Evolutionary conservation across 495 filamentous ascomycete species (phyloP), one percentile per base, ranked within the genome.

Genomic region (Neurospora sp.): DNA sequence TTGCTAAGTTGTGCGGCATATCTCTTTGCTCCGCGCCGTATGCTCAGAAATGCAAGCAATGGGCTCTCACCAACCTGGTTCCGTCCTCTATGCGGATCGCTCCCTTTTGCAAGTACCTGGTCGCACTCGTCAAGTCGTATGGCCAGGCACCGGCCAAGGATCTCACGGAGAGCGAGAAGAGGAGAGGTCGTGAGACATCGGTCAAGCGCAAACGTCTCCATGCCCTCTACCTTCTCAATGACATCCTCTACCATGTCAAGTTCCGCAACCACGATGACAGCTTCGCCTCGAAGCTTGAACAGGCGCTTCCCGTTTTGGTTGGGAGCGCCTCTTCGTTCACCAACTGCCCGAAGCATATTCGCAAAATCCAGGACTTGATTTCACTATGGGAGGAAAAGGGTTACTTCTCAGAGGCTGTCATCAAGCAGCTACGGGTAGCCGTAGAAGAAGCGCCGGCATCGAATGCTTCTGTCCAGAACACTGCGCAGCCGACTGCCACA

Each of bases 201-300:
- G 83, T 83, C 20, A 92, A 89, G 82, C 88, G 92, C 70, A 92
- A 89, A 77, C 86, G 90, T 10, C 86, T 97, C 39, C 91, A 94
- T 81, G 80, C 96, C 11, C 89, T 97, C 16, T 97, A 97, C 81
- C 83, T 97, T 48, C 75, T 96, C 70, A 93, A 91, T 80, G 94
- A 97, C 83, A 78, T 94, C 18, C 85, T 97, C n/a, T 89, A 94
- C 79, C 92, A 96, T 78, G 87, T 88, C 73, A 91, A 91, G 77
- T 87, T 88, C 78, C 90, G 92, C 69, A 80, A 82, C 39, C 81
- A 80, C 39, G 81, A 90, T 74, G 82, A 85, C 69, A 84, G 82
- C 44, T 85, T 96, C 69, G 89, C 86, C 71, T 82, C 83, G 42
- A 88, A 88, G 72, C 72, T 95, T 39, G 88, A 92, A 77, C 85